These are phyloP conservation scores for Penicillium odoratum DNA, from an alignment of 495 filamentous ascomycete species.

Conservation along the genomic window DNA sequence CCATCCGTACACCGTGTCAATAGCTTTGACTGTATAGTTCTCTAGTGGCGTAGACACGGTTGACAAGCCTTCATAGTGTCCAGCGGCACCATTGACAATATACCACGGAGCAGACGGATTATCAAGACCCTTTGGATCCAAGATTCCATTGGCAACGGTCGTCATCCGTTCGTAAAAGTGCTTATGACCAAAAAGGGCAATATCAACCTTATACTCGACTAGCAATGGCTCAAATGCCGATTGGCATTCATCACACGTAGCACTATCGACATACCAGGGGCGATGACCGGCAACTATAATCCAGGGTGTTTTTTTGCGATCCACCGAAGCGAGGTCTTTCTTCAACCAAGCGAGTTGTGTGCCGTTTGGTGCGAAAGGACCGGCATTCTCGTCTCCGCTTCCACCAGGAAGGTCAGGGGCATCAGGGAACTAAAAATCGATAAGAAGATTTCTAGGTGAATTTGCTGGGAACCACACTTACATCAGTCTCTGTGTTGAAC, in stretches of 20 bases:
- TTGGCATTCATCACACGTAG: conserved; percentile 44
- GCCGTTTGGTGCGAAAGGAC: conserved; percentile 41
- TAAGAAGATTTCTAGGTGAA: neutral
- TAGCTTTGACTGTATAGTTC: neutral
- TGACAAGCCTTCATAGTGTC: conserved; percentile 34
- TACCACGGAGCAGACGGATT: conserved; percentile 50
- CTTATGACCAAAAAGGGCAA: conserved; percentile 52
- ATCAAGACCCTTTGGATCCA: conserved; percentile 34
- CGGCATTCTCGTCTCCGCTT: conserved; percentile 35
- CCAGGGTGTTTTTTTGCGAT: conserved; percentile 48
- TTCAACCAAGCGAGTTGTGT: conserved; percentile 49
- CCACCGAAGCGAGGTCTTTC: conserved; percentile 46
- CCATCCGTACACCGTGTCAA: conserved; percentile 11
- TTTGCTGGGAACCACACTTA: neutral
- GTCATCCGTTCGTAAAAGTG: conserved; percentile 45
- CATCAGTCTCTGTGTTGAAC: conserved; percentile 24
- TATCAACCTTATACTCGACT: conserved; percentile 52
- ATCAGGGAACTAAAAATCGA: conserved; percentile 24
- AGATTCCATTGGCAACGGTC: conserved; percentile 30
- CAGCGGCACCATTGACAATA: conserved; percentile 36
- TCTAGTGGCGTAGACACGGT: neutral
- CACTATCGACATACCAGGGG: conserved; percentile 51
- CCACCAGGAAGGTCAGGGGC: conserved; percentile 46
- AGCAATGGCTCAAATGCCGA: conserved; percentile 51
- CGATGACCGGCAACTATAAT: conserved; percentile 47